Conservation (phyloP, 768 basidiomycete genomes). For the Panellus pusillus region DNA sequence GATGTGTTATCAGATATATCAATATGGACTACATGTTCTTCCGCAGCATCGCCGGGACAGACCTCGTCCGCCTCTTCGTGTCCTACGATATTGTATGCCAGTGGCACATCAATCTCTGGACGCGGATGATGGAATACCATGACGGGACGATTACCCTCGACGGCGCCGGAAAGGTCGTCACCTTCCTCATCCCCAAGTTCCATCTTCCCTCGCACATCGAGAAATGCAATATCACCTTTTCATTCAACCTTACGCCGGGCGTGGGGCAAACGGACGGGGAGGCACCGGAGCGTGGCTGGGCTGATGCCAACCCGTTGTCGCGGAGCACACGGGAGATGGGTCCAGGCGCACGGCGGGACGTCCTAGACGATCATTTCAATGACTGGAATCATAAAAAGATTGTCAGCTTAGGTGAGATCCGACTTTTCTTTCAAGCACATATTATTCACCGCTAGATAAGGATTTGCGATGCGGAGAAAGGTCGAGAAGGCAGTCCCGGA, state of each 20-base stretch:
- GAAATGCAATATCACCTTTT: constrained; percentile 17
- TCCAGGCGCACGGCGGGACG: constrained; percentile 6
- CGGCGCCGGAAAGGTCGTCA: not conserved
- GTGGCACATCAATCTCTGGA: constrained; percentile 24
- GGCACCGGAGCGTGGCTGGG: constrained; percentile 30
- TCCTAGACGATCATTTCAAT: not conserved
- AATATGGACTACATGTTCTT: constrained; percentile 28
- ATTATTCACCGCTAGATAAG: not conserved
- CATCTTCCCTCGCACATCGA: constrained; percentile 25
- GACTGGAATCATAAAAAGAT: not conserved
- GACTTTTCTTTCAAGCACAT: no score
- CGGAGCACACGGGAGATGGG: constrained; percentile 39
- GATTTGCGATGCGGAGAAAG: not conserved
- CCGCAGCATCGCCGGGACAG: constrained; percentile 16
- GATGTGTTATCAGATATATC: constrained; percentile 11
- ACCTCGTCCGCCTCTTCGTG: constrained; percentile 6
- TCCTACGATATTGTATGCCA: constrained; percentile 34
- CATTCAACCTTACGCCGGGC: constrained; percentile 26
- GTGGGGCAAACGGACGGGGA: constrained; percentile 41
- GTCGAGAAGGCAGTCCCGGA: not conserved
- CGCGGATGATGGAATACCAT: constrained; percentile 7
- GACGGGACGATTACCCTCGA: constrained; percentile 2
- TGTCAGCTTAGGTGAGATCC: not conserved
- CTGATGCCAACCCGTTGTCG: constrained; percentile 29
- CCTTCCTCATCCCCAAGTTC: constrained; percentile 27